Conservation (phyloP, 1,284 basidiomycete species). For the Fomitopsis schrenkii region DNA sequence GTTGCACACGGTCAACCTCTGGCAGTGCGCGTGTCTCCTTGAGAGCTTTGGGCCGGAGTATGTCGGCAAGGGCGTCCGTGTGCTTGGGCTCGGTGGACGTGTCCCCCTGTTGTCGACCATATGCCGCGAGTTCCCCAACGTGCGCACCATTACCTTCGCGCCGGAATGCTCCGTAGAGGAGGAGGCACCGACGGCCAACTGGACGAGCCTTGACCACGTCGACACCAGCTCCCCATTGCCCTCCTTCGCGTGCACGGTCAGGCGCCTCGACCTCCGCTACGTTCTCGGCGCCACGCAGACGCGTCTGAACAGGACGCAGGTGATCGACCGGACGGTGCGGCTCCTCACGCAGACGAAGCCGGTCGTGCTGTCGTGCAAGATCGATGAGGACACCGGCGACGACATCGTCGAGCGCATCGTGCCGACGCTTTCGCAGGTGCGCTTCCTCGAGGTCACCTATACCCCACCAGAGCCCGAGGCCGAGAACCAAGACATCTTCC, state of each 20-base stretch:
- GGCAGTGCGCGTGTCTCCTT: conserved; percentile 22
- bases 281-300: conserved; percentile 10
- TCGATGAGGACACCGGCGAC: conserved; percentile 9
- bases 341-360: conserved; percentile 18
- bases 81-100: conserved; percentile 20
- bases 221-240: conserved; percentile 19
- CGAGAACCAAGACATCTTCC: neutral
- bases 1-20: conserved; percentile 17
- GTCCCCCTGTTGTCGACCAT: conserved; percentile 18
- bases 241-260: conserved; percentile 17
- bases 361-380: conserved; percentile 15
- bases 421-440: conserved; percentile 13
- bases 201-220: conserved; percentile 19
- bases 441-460: conserved; percentile 17
- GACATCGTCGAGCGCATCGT: conserved; percentile 16
- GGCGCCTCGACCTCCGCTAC: conserved; percentile 18
- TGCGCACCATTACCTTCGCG: conserved; percentile 19
- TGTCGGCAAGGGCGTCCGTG: conserved; percentile 17
- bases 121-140: conserved; percentile 19
- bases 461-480: neutral
- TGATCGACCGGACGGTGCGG: conserved; percentile 10
- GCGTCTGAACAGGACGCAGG: neutral
- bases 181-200: conserved; percentile 15
- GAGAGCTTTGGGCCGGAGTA: conserved; percentile 17
- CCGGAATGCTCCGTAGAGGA: conserved; percentile 20